Conservation (phyloP, 257 asterid species). For the Przewalskia tangutica region DNA sequence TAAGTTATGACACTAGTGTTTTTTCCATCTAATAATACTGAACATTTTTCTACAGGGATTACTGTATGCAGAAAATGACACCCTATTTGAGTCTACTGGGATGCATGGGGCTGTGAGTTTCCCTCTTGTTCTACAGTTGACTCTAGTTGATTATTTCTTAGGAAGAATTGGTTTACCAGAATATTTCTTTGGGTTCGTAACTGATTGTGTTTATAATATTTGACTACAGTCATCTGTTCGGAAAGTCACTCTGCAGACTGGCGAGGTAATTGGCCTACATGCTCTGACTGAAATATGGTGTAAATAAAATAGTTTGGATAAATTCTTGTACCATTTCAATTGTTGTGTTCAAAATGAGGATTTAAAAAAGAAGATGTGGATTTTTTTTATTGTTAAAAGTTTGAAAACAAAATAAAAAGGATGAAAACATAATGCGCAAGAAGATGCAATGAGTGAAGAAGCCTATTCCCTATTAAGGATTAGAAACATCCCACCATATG, state of each 20-base stretch:
- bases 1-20: neutral
- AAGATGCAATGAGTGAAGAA: neutral
- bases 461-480: neutral
- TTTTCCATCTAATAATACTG: neutral
- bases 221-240: slow-evolving; percentile 87
- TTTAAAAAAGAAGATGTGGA: neutral
- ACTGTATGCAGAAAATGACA: slow-evolving; percentile 70
- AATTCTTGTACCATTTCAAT: neutral
- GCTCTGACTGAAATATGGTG: neutral
- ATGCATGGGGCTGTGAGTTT: slow-evolving; percentile 70
- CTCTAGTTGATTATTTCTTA: neutral
- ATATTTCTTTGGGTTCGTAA: slow-evolving; percentile 1
- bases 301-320: neutral
- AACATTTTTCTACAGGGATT: slow-evolving; percentile 52
- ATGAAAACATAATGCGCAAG: neutral
- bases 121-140: neutral
- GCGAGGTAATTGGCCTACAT: slow-evolving; percentile 44
- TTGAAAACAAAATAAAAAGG: neutral
- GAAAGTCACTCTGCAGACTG: slow-evolving; percentile 68
- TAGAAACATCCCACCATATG: neutral
- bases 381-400: neutral
- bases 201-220: slow-evolving; percentile 14
- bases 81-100: slow-evolving; percentile 85
- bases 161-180: neutral
- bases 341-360: neutral